A percentile compares a stretch with the other conserved stretches of the same genome.
phyloP scores from a whole-genome alignment of 2,329 filamentous ascomycete species.

The Aspergillus spinulosporus region DNA sequence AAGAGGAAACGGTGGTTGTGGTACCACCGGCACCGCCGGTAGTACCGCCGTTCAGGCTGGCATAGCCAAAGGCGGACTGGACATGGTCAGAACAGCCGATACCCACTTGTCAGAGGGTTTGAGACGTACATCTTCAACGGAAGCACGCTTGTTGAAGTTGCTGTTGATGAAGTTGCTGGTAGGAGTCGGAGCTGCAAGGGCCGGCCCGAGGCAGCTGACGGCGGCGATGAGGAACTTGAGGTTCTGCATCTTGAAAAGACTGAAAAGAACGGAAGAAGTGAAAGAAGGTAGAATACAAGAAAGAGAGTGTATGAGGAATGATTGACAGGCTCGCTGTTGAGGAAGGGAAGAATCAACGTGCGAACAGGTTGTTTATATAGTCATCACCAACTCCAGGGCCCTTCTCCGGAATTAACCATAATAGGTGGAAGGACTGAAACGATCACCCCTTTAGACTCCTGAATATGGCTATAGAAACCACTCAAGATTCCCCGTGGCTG shows the following conservation, averaged over 20 bases:
- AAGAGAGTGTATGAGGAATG: slow-evolving; percentile 9
- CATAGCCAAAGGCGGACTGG: slow-evolving; percentile 45
- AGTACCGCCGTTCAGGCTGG: slow-evolving; percentile 53
- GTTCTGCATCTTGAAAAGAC: slow-evolving; percentile 24
- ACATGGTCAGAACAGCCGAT: not conserved
- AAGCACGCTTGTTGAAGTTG: slow-evolving; percentile 26
- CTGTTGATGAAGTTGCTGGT: slow-evolving; percentile 16
- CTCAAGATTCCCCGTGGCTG: not conserved
- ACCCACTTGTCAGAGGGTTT: too few species aligned
- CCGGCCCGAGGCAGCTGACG: slow-evolving; percentile 26
- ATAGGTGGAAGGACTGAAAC: slow-evolving; percentile 12
- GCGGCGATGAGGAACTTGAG: slow-evolving; percentile 28
- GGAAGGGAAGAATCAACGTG: slow-evolving; percentile 2
- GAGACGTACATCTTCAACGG: slow-evolving; percentile 27
- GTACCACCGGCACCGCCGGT: slow-evolving; percentile 58
- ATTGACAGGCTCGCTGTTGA: slow-evolving; percentile 16
- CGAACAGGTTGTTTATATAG: slow-evolving; percentile 14
- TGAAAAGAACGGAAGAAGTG: slow-evolving; percentile 10
- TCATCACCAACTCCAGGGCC: not conserved
- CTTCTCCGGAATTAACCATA: not conserved
- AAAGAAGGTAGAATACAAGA: slow-evolving; percentile 3
- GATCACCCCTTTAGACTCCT: slow-evolving; percentile 3
- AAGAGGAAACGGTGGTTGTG: slow-evolving; percentile 56
- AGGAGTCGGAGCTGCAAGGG: slow-evolving; percentile 29
- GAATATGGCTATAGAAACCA: not conserved